Evolutionary conservation across 768 basidiomycete species (phyloP), one percentile per base, ranked within the genome.

Genomic region (Fomitopsis pulvina): DNA sequence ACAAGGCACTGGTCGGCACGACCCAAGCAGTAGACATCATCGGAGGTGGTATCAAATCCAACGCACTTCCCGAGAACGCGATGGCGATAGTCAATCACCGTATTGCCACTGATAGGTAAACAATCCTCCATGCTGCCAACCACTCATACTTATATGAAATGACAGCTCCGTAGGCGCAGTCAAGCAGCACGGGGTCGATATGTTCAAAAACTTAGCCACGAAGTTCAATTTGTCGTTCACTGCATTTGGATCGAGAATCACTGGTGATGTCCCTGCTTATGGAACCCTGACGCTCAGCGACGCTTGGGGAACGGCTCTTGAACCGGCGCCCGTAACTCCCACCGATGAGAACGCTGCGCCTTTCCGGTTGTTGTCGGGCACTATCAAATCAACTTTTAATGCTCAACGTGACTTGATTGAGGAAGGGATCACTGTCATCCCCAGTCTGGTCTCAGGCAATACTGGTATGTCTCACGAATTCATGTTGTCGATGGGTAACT

Each of bases 11-110:
- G 10, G 48, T 66, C 0, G 63, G 66, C 11, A 73, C 72, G 1
- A 73, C 73, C 1, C 71, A 74, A 58, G 76, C 76, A 3, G 65
- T 73, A 32, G 74, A 75, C 55, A 55, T 78, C 12, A 65, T 77
- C 41, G 51, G 58, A 3, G 67, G 67, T 20, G 68, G 65, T 22
- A 66, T 68, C 14, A 75, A 75, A 63, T 63, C 67, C 28, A 76
- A 76, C 51, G 74, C 73, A 10, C 60, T 75, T 20, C 74, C 73
- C 11, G 74, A 76, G 55, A 53, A 47, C 38, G 60, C 56, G 1
- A 59, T 42, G 59, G 60, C 64, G 6, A 63, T 59, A 11, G 52
- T 58, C 28, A 60, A 58, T 48, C 57, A 58, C 50, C 59, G 60
- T 7, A 57, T 65, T 45, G 64, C 57, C 1, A 60, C 64, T 3